Evolutionary conservation across 306 rosid species (phyloP).

Genomic region (Vigna hirtella): DNA sequence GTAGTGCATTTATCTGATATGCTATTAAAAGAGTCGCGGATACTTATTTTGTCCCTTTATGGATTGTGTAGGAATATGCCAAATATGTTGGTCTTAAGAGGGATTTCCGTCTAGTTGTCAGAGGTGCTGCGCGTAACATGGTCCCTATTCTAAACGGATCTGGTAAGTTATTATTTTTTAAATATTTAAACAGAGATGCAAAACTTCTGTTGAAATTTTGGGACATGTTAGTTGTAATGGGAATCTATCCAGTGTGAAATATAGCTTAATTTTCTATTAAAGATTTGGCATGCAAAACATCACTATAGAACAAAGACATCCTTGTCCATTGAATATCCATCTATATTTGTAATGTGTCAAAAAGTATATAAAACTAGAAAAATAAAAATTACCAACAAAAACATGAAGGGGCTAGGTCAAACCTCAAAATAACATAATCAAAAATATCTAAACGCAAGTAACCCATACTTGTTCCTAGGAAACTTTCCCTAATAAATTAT

Average conservation of each 20-base stretch:
- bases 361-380: too few relatives aligned
- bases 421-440: too few relatives aligned
- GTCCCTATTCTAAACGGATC: constrained; percentile 90
- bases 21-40: constrained; percentile 4
- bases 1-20: constrained; percentile 30
- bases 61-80: constrained; percentile 82
- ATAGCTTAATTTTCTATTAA: too few relatives aligned
- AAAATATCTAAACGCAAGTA: too few relatives aligned
- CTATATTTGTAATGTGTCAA: too few relatives aligned
- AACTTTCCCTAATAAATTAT: too few relatives aligned
- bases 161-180: constrained; percentile 63
- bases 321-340: too few relatives aligned
- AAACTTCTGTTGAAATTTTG: constrained; percentile 36
- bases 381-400: not conserved
- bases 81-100: constrained; percentile 94
- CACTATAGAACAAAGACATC: too few relatives aligned
- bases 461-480: too few relatives aligned
- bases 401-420: too few relatives aligned
- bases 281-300: too few relatives aligned
- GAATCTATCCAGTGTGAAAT: not conserved
- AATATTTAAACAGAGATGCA: constrained; percentile 13
- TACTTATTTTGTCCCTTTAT: constrained; percentile 41
- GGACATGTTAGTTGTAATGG: constrained; percentile 2
- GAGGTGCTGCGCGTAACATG: constrained; percentile 98
- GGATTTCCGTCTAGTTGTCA: constrained; percentile 97